Conservation (phyloP, 139 green algal species). For the Chlamydomonas schloesseri region DNA sequence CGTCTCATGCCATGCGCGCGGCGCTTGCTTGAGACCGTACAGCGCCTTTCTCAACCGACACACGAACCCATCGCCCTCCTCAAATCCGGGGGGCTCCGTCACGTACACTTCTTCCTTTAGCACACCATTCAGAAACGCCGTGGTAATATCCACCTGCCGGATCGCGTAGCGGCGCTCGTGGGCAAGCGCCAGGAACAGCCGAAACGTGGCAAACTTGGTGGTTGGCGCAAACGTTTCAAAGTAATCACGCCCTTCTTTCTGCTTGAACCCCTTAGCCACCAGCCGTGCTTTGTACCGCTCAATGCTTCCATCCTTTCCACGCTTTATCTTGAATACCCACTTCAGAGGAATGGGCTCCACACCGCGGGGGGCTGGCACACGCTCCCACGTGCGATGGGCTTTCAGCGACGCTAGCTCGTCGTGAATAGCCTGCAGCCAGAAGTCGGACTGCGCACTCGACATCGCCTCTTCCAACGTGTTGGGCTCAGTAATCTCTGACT, state of each 20-base stretch:
- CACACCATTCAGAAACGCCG: slow-evolving; percentile 70
- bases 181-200: slow-evolving; percentile 42
- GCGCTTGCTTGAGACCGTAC: slow-evolving; percentile 68
- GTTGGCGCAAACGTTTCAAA: slow-evolving; percentile 57
- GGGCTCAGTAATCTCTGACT: neutral
- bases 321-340: slow-evolving; percentile 65
- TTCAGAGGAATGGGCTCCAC: slow-evolving; percentile 40
- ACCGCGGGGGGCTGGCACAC: neutral
- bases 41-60: slow-evolving; percentile 53
- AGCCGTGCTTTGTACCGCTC: slow-evolving; percentile 69
- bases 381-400: slow-evolving; percentile 21
- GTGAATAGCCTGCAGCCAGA: slow-evolving; percentile 29
- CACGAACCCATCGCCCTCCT: slow-evolving; percentile 30
- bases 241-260: slow-evolving; percentile 51
- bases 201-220: slow-evolving; percentile 32
- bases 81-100: neutral
- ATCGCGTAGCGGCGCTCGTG: slow-evolving; percentile 58
- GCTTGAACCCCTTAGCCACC: slow-evolving; percentile 66
- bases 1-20: slow-evolving; percentile 58
- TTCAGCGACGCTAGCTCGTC: slow-evolving; percentile 33
- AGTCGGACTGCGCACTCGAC: too few relatives aligned
- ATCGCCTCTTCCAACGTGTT: neutral
- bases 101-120: slow-evolving; percentile 47
- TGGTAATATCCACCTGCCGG: slow-evolving; percentile 67
- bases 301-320: slow-evolving; percentile 48